Conservation (phyloP, 768 basidiomycete species). For the Hortiboletus campestris region DNA sequence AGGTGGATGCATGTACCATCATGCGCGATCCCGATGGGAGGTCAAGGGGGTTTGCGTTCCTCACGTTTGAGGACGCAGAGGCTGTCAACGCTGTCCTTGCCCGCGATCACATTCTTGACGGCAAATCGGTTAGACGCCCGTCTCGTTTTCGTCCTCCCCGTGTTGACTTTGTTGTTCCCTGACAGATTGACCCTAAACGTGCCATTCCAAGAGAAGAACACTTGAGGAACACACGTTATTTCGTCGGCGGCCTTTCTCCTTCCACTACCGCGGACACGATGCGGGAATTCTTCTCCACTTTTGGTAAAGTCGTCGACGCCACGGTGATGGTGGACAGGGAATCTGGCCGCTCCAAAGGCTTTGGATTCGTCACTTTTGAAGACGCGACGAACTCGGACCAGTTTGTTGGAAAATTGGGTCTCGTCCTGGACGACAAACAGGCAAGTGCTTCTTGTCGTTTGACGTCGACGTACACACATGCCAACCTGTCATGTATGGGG, state of each 20-base stretch:
- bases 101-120: slow-evolving; percentile 70
- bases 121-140: slow-evolving; percentile 59
- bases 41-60: slow-evolving; percentile 81
- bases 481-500: background rate
- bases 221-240: slow-evolving; percentile 71
- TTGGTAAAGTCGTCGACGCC: slow-evolving; percentile 79
- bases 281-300: slow-evolving; percentile 65
- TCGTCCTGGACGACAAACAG: slow-evolving; percentile 75
- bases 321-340: slow-evolving; percentile 87
- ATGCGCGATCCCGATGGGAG: slow-evolving; percentile 78
- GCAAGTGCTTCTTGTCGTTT: slow-evolving; percentile 37
- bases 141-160: background rate
- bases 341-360: slow-evolving; percentile 72
- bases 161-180: background rate
- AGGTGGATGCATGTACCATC: slow-evolving; percentile 80
- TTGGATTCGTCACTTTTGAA: slow-evolving; percentile 83
- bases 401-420: slow-evolving; percentile 63
- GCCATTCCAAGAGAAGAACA: slow-evolving; percentile 85
- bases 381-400: slow-evolving; percentile 61
- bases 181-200: slow-evolving; percentile 83
- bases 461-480: background rate
- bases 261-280: slow-evolving; percentile 69
- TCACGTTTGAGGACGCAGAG: slow-evolving; percentile 72
- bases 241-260: slow-evolving; percentile 74
- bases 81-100: slow-evolving; percentile 64